Conservation (phyloP, 352 stramenopile genomes). For the Aphanomyces euteiches region DNA sequence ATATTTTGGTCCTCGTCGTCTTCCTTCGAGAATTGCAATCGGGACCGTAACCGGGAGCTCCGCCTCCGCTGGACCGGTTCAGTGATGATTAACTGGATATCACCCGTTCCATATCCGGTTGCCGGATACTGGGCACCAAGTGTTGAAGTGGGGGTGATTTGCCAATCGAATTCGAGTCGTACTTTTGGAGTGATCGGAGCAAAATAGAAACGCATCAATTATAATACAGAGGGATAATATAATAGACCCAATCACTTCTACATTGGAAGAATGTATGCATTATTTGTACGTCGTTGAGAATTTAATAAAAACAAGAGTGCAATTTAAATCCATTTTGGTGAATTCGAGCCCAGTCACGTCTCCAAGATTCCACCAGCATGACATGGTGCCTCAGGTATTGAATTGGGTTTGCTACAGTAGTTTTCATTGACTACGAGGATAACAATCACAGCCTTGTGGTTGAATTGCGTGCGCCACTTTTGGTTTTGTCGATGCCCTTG, state of each 20-base stretch:
- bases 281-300: background rate
- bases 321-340: background rate
- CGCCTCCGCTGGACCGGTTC: too few species aligned
- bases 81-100: too few species aligned
- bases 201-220: too few species aligned
- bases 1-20: background rate
- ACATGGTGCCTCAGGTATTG: background rate
- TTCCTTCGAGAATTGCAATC: too few species aligned
- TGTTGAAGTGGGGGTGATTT: too few species aligned
- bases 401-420: background rate
- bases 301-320: background rate
- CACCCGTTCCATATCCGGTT: too few species aligned
- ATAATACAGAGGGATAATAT: too few species aligned
- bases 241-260: background rate
- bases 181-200: too few species aligned
- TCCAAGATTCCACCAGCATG: background rate
- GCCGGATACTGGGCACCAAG: too few species aligned
- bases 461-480: background rate
- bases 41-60: too few species aligned
- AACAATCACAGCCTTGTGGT: background rate
- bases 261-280: background rate
- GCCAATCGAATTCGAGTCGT: too few species aligned
- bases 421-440: background rate
- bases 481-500: constrained; percentile 5
- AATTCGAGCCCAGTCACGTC: background rate